These are phyloP conservation scores for Diaporthe citri DNA, from an alignment of 2,329 filamentous ascomycete genomes.

Conservation along the genomic window DNA sequence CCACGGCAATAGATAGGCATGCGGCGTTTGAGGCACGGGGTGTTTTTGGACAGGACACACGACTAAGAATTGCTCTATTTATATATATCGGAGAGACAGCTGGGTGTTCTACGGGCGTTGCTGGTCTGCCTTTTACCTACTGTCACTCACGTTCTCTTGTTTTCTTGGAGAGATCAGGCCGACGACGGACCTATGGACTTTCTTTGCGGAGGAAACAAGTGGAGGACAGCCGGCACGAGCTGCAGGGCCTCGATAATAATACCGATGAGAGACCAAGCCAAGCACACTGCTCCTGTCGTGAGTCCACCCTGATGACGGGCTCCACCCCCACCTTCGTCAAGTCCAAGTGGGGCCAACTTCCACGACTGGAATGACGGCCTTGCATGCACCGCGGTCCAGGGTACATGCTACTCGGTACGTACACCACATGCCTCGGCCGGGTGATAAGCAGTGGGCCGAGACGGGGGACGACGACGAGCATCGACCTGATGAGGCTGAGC, in stretches of 20 bases:
- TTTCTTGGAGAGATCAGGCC: background rate
- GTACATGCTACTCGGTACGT: background rate
- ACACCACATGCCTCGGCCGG: background rate
- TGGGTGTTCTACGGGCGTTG: conserved; percentile 24
- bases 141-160: conserved; percentile 12
- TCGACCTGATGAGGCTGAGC: background rate
- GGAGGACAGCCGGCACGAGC: background rate
- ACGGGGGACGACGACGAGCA: background rate
- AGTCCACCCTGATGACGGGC: background rate
- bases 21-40: conserved; percentile 26
- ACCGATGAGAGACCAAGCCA: background rate
- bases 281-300: background rate
- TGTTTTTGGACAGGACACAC: conserved; percentile 16
- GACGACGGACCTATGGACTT: background rate
- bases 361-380: conserved; percentile 22
- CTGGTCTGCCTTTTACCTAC: conserved; percentile 8
- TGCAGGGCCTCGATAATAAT: background rate
- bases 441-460: background rate
- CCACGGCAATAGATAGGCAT: conserved; percentile 26
- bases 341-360: conserved; percentile 24
- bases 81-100: conserved; percentile 18
- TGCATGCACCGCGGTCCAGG: conserved; percentile 17
- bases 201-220: background rate
- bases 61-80: conserved; percentile 16
- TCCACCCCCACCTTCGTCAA: background rate